Base-by-base conservation (phyloP, 345 rosid genomes). In the Eucalyptus guilfoylei region DNA sequence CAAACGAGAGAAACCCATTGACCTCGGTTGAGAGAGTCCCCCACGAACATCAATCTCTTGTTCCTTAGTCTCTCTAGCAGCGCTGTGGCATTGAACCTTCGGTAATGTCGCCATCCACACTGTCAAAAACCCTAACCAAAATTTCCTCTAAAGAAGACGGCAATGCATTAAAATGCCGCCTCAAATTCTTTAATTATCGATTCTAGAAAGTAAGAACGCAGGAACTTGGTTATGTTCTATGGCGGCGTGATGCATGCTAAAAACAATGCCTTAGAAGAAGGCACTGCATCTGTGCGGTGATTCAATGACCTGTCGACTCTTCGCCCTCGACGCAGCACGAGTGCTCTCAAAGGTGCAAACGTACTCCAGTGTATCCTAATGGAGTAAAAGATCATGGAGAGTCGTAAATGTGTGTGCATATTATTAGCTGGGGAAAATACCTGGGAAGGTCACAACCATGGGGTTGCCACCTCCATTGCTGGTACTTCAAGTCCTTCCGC, bases 1-100 rank as follows among this genome's bases (percentile, higher is more conserved):
- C 99, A 98, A 83, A 95, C 90, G 97, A 98, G 95, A n/a, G 99
- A 98, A 72, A 97, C 95, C 99, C 99, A 97, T 47, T 98, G 99
- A 88, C 95, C 95, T 91, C 99, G 93, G 69, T 98, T 96, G 91
- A 98, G 90, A 13, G 99, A 98, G 88, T 98, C 99, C 69, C 98
- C 99, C 17, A 97, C 99, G 89, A 94, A 98, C 91, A 97, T 95
- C 80, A 97, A 94, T 92, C 99, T 95, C 94, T 96, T 98, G 91
- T 96, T 95, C 94, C 96, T 97, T 87, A 98, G 92, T 90, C 89
- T 95, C 91, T 95, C 97, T 91, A 97, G 90, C 93, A 98, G 32
- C 89, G 93, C 92, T 87, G 96, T 96, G 34, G 80, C 85, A 49
- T 58, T 87, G 49, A 87, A 87, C 60, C 89, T 87, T 58, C 85